Base-by-base conservation (phyloP, 352 stramenopile species). In the Phytophthora pseudosyringae region DNA sequence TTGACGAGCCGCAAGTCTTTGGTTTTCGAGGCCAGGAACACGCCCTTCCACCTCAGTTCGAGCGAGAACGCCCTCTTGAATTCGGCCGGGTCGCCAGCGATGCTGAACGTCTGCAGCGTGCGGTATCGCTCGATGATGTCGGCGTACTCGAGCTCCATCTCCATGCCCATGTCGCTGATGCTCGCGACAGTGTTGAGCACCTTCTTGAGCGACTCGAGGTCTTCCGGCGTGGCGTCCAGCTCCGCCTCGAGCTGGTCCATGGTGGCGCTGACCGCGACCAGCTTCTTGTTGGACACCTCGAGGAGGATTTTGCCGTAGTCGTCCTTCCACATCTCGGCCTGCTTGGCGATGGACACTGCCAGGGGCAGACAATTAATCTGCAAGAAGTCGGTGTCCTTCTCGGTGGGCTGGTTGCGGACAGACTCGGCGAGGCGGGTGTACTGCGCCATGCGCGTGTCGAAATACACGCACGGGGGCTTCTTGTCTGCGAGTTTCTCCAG, bases 331-430 rank as follows among this genome's bases (percentile, higher is more conserved):
- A 97, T 87, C 48, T 97, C 88, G 3, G 95, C 91, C 59, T 98
- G 91, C 56, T 93, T 95, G 4, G 91, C 83, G 40, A 98, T 97
- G 11, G 89, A 85, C 0, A 97, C 59, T 0, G 93, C 91, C 1
- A 99, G 90, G 1, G 86, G 78, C 4, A 95, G 64, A 64, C 88
- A 98, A 66, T 99, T 97, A 53, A 99, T 95, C 63, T 96, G 91
- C 11, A 99, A 67, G 47, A 99, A 99, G 52, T 98, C 93, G 0
- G 97, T 97, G 61, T 98, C 93, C 65, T 98, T 98, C 36, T 96
- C 85, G 0, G 88, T 96, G 6, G 90, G 88, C 59, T 97, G 92
- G 29, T 82, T 91, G 7, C 89, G 78, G 21, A 97, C 91, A 5
- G 84, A 95, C 44, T 98, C 89, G 9, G 90, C 88, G 0, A 99